Evolutionary conservation across 1,284 basidiomycete genomes (phyloP).

Genomic region (Caloboletus inedulis): DNA sequence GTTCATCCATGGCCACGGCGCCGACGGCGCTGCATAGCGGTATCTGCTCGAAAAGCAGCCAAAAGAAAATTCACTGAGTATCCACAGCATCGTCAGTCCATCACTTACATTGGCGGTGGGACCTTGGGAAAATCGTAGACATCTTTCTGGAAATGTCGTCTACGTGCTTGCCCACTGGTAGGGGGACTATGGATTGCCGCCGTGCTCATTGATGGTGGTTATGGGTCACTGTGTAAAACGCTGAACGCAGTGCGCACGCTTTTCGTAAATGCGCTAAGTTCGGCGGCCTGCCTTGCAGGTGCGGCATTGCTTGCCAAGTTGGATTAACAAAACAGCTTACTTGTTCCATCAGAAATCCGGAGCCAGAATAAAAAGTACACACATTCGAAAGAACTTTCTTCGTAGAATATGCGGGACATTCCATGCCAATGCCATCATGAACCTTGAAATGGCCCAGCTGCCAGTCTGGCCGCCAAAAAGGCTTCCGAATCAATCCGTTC

Average conservation of each 20-base stretch:
- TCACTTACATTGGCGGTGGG: constrained; percentile 26
- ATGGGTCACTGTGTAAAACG: not conserved
- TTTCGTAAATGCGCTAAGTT: not conserved
- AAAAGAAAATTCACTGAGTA: not conserved
- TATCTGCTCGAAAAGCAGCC: constrained; percentile 19
- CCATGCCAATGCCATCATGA: not conserved
- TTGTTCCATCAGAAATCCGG: constrained; percentile 19
- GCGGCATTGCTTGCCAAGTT: not conserved
- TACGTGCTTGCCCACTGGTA: not conserved
- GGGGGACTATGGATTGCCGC: not conserved
- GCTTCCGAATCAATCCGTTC: not conserved
- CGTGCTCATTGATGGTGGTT: constrained; percentile 13
- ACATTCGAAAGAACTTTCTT: constrained; percentile 15
- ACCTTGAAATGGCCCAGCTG: no score
- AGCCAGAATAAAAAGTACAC: constrained; percentile 2
- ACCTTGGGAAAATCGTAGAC: constrained; percentile 10
- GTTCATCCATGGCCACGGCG: constrained; percentile 37
- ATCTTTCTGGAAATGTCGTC: not conserved
- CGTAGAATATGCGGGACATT: constrained; percentile 18
- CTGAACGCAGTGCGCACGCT: not conserved
- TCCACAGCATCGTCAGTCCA: not conserved
- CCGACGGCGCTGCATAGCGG: constrained; percentile 35
- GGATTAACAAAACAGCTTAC: not conserved
- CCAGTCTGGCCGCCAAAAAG: no score
- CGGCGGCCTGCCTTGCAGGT: not conserved